Base-by-base conservation (phyloP, 2,329 filamentous ascomycete species). In the Albifimbria verrucaria region DNA sequence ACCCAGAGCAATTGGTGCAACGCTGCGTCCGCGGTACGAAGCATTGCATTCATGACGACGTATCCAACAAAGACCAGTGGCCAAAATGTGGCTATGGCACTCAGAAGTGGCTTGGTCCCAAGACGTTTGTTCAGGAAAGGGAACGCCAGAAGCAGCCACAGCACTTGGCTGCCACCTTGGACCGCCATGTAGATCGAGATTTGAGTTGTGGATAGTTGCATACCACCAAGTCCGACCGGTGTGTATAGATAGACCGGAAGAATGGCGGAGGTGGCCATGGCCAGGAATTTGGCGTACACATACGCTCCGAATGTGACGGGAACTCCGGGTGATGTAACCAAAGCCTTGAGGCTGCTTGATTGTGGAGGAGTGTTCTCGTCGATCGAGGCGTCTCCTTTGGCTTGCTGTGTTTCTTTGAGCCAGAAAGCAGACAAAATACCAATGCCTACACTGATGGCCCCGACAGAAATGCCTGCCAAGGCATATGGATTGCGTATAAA, bases 121-220 rank as follows among this genome's bases (percentile, higher is more conserved):
- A 85, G 66, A 20, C 81, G 80, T 32, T 69, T 73, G 63, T 93
- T 89, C 1, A 93, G 67, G 1, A 76, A 72, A 1, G 89, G 88
- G 63, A 93, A 92, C 26, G 79, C 73, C 15, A 90, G 57, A 0
- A 93, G 75, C 2, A 91, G 79, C 88, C 89, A 93, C 7, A 81
- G 53, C 1, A 87, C 83, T 67, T 93, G 90, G 4, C 82, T 77
- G 17, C 81, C 70, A 12, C 90, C 90, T 21, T 78, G 80, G 1
- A 86, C 53, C 2, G 77, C 82, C 72, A 93, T 80, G 69, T 87
- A 81, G 2, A 84, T 60, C 1, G 87, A 86, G 56, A 92, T 93
- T 50, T 82, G 77, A 4, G 80, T 64, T 0, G 86, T 74, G 0
- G 76, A 69, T 66, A 92, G 87, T 3, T 77, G 81, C 47, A 85